These are phyloP conservation scores for Carallia brachiata DNA, from an alignment of 345 rosid species.

Conservation along the genomic window DNA sequence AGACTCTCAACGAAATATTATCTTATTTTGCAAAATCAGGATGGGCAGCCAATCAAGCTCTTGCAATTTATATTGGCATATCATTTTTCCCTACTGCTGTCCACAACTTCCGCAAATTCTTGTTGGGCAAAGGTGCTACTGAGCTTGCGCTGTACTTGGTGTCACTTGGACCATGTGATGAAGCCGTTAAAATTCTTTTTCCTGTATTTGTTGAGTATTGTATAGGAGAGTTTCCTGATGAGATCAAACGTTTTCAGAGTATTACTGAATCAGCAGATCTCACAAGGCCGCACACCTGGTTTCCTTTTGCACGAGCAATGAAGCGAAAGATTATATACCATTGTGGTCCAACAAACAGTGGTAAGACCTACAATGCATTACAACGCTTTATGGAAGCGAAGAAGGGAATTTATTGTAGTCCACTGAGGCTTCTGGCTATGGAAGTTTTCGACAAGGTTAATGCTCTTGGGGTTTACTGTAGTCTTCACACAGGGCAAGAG, in stretches of 20 bases:
- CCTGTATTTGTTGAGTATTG: slow-evolving; percentile 87
- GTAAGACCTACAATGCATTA: slow-evolving; percentile 88
- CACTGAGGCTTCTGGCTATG: slow-evolving; percentile 93
- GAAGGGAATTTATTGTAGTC: slow-evolving; percentile 88
- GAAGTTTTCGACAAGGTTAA: slow-evolving; percentile 99
- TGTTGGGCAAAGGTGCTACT: slow-evolving; percentile 46
- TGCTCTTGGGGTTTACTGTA: slow-evolving; percentile 79
- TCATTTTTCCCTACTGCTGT: slow-evolving; percentile 84
- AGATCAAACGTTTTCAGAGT: slow-evolving; percentile 58
- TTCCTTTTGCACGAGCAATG: slow-evolving; percentile 91
- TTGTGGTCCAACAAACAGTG: slow-evolving; percentile 97
- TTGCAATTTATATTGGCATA: slow-evolving; percentile 75
- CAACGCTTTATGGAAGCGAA: slow-evolving; percentile 87
- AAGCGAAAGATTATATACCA: slow-evolving; percentile 84
- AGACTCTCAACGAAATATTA: slow-evolving; percentile 50
- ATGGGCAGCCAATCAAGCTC: slow-evolving; percentile 86
- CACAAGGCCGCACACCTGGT: slow-evolving; percentile 86
- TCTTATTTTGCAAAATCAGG: slow-evolving; percentile 52
- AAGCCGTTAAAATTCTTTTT: slow-evolving; percentile 69
- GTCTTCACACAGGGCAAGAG: slow-evolving; percentile 90
- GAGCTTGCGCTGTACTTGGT: slow-evolving; percentile 48
- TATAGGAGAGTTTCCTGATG: slow-evolving; percentile 68
- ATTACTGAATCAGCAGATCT: slow-evolving; percentile 80
- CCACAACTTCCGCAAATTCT: slow-evolving; percentile 45
- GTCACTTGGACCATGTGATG: slow-evolving; percentile 64